Evolutionary conservation across 441 rosid genomes (phyloP), one percentile per base, ranked within the genome.

Genomic region (Adansonia madagascariensis): DNA sequence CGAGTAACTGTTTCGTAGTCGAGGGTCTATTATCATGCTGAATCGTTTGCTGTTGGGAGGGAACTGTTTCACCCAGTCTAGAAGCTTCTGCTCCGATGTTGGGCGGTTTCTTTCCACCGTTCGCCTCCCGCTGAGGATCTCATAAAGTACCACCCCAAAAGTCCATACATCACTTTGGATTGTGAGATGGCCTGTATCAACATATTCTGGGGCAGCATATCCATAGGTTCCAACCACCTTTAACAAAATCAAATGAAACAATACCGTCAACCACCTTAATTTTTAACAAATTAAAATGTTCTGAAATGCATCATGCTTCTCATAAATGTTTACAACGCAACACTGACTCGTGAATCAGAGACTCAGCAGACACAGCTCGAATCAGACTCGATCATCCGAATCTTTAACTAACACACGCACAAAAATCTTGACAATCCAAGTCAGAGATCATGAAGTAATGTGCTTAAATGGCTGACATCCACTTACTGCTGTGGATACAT

Each of bases 191-290:
- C 90, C 92, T 0, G 92, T 89, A 62, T 83, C 82, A 5, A 89
- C 79, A 9, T 89, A 89, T 61, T 87, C 92, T 0, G 92, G 92
- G 3, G 90, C 92, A 53, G 92, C 90, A 27, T 89, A 89, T 14
- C 90, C 92, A 0, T 74, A 80, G 14, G 90, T 87, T 55, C 92
- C 90, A 8, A 89, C 85, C 63, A 82, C 85, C 92, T 87, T 81
- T 14, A 61, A 60, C 24, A 18, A 55, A 65, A 43, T 2, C 55
- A 64, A 8, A n/a, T 27, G 8, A 70, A 70, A 70, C 2, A 2
- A 50, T 70, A 64, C 4, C 2, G 49, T 39, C 50, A 65, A 41
- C 27, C 27, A 65, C 49, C 50, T 41, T 41, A 35, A 64, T 15
- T 63, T n/a, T 63, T n/a, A 64, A 64, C 69, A 64, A 63, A 22